phyloP scores from a whole-genome alignment of 2,329 filamentous ascomycete genomes.

The Aspergillus pseudoglaucus region DNA sequence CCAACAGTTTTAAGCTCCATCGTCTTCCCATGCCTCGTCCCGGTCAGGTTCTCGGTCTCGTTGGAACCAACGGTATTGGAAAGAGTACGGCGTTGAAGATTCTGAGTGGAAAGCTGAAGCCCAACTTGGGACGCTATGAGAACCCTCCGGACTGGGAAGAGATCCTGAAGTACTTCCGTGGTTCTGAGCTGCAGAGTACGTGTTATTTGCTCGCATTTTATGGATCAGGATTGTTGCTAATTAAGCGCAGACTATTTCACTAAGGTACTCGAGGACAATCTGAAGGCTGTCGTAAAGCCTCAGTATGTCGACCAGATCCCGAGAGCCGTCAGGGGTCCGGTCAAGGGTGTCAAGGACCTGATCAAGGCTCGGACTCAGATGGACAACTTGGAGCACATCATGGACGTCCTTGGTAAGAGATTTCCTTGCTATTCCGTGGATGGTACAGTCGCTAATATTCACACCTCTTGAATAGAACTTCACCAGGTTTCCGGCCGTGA shows the following conservation, averaged over 20 bases:
- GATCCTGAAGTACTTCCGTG: conserved; percentile 96
- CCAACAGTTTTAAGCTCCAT: conserved; percentile 99
- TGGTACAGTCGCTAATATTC: conserved; percentile 10
- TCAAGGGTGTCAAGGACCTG: conserved; percentile 72
- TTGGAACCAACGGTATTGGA: conserved; percentile 99
- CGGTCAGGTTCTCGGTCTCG: conserved; percentile 89
- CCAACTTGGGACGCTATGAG: conserved; percentile 88
- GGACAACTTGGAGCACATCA: conserved; percentile 73
- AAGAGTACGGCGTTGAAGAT: conserved; percentile 99
- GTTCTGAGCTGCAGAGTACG: conserved; percentile 92
- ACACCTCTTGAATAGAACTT: conserved; percentile 54
- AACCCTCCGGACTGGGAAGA: conserved; percentile 99
- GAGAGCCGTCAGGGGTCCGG: conserved; percentile 73
- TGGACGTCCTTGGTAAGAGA: conserved; percentile 62
- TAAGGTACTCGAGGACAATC: conserved; percentile 91
- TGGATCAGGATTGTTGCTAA: conserved; percentile 10
- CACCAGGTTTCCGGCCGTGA: conserved; percentile 88
- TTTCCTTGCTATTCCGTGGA: not conserved
- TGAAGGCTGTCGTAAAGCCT: conserved; percentile 97
- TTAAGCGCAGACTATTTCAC: conserved; percentile 79
- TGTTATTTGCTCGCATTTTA: not conserved
- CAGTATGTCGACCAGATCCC: conserved; percentile 99
- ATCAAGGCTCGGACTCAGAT: conserved; percentile 71
- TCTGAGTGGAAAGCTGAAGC: conserved; percentile 95
- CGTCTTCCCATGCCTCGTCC: conserved; percentile 91